phyloP scores from a whole-genome alignment of 2,329 filamentous ascomycete genomes.

The Penicillium sp. region DNA sequence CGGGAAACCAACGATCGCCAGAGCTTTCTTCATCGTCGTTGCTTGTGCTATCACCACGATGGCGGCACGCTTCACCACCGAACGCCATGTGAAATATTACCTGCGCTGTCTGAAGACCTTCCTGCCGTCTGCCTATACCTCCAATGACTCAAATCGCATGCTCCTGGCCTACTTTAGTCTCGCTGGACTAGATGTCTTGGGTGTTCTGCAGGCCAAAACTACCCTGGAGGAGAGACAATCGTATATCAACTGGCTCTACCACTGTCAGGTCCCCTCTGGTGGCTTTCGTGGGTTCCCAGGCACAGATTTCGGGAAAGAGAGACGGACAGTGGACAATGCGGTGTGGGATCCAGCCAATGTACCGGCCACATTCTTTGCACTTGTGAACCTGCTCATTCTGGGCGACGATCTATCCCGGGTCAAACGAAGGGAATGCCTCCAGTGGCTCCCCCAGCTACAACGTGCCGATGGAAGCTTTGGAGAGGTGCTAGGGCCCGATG shows the following conservation, averaged over 20 bases:
- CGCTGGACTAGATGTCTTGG: slow-evolving; percentile 79
- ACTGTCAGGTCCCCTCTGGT: slow-evolving; percentile 79
- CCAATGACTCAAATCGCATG: slow-evolving; percentile 88
- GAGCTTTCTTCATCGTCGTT: neutral
- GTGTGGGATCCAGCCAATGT: slow-evolving; percentile 76
- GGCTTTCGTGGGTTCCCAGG: slow-evolving; percentile 86
- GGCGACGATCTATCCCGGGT: slow-evolving; percentile 66
- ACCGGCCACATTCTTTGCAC: slow-evolving; percentile 84
- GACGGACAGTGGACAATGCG: slow-evolving; percentile 53
- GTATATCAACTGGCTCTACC: slow-evolving; percentile 75
- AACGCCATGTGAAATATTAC: slow-evolving; percentile 86
- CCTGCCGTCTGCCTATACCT: slow-evolving; percentile 79
- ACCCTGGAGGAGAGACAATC: slow-evolving; percentile 54
- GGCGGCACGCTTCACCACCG: slow-evolving; percentile 42
- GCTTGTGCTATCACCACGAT: slow-evolving; percentile 10
- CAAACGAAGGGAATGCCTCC: slow-evolving; percentile 64
- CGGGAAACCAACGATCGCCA: neutral
- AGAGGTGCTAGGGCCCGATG: slow-evolving; percentile 67
- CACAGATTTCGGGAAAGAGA: slow-evolving; percentile 55
- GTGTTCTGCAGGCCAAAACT: slow-evolving; percentile 58
- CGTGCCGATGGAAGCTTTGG: slow-evolving; percentile 87
- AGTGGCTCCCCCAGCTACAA: slow-evolving; percentile 76
- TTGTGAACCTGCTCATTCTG: slow-evolving; percentile 70
- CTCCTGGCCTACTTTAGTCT: slow-evolving; percentile 87
- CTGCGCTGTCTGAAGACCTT: slow-evolving; percentile 79